Base-by-base conservation (phyloP, 2,329 filamentous ascomycete species). In the Juglanconis sp. region DNA sequence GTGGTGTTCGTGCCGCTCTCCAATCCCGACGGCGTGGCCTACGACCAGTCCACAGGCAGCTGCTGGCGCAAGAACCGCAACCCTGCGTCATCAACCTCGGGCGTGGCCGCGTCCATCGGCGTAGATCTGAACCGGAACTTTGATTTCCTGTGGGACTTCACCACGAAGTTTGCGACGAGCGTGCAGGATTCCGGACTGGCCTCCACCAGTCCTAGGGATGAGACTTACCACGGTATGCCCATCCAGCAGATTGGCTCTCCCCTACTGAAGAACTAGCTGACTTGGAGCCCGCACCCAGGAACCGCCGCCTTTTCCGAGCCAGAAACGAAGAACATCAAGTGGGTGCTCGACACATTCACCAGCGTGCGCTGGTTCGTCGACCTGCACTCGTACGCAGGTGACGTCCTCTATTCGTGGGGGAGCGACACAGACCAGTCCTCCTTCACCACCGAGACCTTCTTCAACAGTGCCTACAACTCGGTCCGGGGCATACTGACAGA, bases 11-110 rank as follows among this genome's bases (percentile, higher is more conserved):
- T 84, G 42, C 77, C 81, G 3, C 69, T 82, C n/a, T 74, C 76
- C 62, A 85, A 84, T 70, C 80, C 82, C 0, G 82, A 85, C 63
- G 82, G 82, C 42, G 76, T 81, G 7, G 75, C 77, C 32, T 77
- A 79, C 65, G 82, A 84, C 64, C 81, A 84, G 66, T 68, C 72
- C 17, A 77, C 74, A 34, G 74, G 78, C 65, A 70, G 70, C 34
- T 82, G 81, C 73, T 84, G 81, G 82, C 77, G 81, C 64, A 84
- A 83, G 74, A 84, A 84, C 69, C 78, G 81, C 38, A 83, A 82
- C 68, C 72, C 77, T 0, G 69, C 68, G 30, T 74, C 70, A 32
- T 72, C 75, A 1, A 70, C 70, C 1, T 30, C 17, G 6, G 69
- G 72, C 3, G 61, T 69, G 46, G 65, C 66, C 3, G 49, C 62